Evolutionary conservation across 805 yeast genomes (phyloP).

Genomic region (Pichia exigua): DNA sequence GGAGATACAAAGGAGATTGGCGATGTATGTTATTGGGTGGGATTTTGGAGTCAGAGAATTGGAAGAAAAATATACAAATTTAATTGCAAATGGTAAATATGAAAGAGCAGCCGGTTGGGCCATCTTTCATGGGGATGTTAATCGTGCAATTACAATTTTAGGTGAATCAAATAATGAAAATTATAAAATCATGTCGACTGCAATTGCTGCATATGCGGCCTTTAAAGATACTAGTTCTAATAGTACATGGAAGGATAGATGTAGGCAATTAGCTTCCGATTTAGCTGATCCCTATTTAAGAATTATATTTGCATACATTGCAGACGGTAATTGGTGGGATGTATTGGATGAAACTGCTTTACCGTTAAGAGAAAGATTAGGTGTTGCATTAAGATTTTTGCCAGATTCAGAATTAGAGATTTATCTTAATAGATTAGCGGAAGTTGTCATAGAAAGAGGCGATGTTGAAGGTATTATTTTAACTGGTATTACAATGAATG

Average conservation of each 20-base stretch:
- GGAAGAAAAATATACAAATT: constrained; percentile 53
- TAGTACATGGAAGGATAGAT: constrained; percentile 88
- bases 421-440: constrained; percentile 63
- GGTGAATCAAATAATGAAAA: constrained; percentile 65
- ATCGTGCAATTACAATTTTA: constrained; percentile 71
- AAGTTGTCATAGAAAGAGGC: constrained; percentile 65
- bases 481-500: constrained; percentile 86
- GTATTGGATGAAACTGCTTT: constrained; percentile 84
- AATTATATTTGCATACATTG: constrained; percentile 87
- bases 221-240: constrained; percentile 51
- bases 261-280: constrained; percentile 81
- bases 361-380: constrained; percentile 81
- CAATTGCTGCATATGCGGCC: constrained; percentile 83
- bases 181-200: constrained; percentile 78
- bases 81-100: constrained; percentile 51
- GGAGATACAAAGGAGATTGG: constrained; percentile 63
- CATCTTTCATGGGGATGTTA: constrained; percentile 83
- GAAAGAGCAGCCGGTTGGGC: constrained; percentile 99
- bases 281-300: constrained; percentile 82
- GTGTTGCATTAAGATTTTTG: constrained; percentile 81
- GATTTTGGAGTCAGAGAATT: constrained; percentile 69
- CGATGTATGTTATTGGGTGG: constrained; percentile 87
- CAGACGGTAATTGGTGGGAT: constrained; percentile 95
- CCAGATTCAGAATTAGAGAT: constrained; percentile 70
- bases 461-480: constrained; percentile 85